Percentiles rank a stretch among this genome's conserved stretches.
These are phyloP conservation scores for Butyriboletus loyo DNA, from an alignment of 768 basidiomycete genomes.

Conservation along the genomic window DNA sequence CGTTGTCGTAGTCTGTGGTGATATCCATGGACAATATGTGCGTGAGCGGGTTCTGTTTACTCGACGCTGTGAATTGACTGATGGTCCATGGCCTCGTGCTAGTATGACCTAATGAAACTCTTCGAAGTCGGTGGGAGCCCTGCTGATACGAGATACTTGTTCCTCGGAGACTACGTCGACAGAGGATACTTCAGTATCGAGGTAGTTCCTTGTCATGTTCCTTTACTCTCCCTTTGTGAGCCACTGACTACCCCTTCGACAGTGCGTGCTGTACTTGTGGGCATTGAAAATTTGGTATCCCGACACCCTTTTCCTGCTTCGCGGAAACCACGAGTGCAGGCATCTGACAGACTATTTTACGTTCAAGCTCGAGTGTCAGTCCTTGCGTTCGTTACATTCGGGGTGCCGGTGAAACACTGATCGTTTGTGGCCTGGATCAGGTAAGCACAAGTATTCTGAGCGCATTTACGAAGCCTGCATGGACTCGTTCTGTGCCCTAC, in stretches of 20 bases:
- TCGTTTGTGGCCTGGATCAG: constrained; percentile 37
- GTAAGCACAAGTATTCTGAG: constrained; percentile 99
- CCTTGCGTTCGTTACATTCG: neutral
- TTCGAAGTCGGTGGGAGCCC: constrained; percentile 94
- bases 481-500: constrained; percentile 95
- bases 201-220: constrained; percentile 38
- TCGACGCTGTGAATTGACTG: constrained; percentile 16
- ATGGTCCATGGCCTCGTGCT: constrained; percentile 1
- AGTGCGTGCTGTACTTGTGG: constrained; percentile 99
- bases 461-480: constrained; percentile 96
- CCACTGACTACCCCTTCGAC: neutral
- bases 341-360: constrained; percentile 99
- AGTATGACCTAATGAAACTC: constrained; percentile 95
- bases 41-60: constrained; percentile 28
- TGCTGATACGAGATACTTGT: constrained; percentile 90
- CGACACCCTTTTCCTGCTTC: constrained; percentile 90
- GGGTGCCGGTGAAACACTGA: constrained; percentile 8
- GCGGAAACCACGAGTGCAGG: constrained; percentile 98
- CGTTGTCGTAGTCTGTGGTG: constrained; percentile 93
- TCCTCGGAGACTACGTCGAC: constrained; percentile 92
- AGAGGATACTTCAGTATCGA: constrained; percentile 93
- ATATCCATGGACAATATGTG: constrained; percentile 99
- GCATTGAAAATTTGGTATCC: constrained; percentile 99
- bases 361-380: constrained; percentile 95
- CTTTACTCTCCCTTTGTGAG: neutral